Conservation (phyloP, 1,284 basidiomycete species). For the Tetrapyrgos nigripes region DNA sequence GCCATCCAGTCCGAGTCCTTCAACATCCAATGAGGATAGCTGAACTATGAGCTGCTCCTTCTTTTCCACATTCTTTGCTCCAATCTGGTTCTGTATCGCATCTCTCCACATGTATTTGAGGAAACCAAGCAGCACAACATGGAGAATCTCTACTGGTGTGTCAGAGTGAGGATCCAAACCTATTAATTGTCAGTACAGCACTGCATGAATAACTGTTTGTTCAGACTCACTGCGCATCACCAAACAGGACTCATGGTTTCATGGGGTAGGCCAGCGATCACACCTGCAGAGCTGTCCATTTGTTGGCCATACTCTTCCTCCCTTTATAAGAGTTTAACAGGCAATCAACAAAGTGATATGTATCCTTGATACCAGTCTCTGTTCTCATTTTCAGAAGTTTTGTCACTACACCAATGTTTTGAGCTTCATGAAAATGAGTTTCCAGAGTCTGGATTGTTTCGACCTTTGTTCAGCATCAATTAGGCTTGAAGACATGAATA, state of each 20-base stretch:
- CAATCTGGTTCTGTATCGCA: constrained; percentile 30
- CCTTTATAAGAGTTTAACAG: constrained; percentile 26
- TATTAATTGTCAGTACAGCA: constrained; percentile 4
- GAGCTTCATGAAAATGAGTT: constrained; percentile 22
- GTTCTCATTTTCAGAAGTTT: constrained; percentile 25
- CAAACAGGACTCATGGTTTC: constrained; percentile 30
- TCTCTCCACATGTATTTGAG: constrained; percentile 47
- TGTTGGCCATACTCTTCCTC: constrained; percentile 3
- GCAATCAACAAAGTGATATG: constrained; percentile 31
- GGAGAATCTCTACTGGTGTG: constrained; percentile 43
- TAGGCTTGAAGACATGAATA: not conserved
- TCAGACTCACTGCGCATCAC: constrained; percentile 17
- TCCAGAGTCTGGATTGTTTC: constrained; percentile 25
- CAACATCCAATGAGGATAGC: not conserved
- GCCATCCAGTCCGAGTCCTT: not conserved
- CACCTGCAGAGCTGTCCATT: constrained; percentile 22
- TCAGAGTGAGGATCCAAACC: constrained; percentile 42
- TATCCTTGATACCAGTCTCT: constrained; percentile 36
- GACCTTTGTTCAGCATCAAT: not conserved
- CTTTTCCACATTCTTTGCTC: constrained; percentile 17
- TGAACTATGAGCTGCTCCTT: constrained; percentile 12
- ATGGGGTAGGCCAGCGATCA: constrained; percentile 18
- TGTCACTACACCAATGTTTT: constrained; percentile 19
- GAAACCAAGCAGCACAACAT: constrained; percentile 43
- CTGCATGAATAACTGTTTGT: not conserved